Percentiles rank a stretch among this genome's conserved stretches.
Evolutionary conservation across 306 rosid genomes (phyloP).

Genomic region (Chamaecrista fasciculata): DNA sequence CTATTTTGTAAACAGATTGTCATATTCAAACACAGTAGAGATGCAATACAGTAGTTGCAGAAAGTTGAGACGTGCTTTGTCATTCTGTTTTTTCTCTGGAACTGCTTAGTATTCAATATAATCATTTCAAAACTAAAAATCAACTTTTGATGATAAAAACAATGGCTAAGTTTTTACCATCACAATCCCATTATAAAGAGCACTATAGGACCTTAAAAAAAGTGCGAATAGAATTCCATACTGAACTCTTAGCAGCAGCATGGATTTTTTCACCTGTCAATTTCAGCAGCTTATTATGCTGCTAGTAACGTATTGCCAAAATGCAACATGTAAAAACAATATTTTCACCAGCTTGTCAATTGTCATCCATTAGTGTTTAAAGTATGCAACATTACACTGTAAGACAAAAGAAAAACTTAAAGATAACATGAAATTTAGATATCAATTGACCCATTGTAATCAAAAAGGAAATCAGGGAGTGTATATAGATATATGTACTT

Average conservation of each 20-base stretch:
- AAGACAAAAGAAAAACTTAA: background rate
- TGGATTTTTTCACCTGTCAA: background rate
- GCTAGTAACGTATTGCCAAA: background rate
- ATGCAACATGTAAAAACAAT: background rate
- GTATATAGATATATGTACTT: background rate
- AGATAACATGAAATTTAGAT: background rate
- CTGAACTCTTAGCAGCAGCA: background rate
- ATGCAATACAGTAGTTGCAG: background rate
- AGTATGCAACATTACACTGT: background rate
- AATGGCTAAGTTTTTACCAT: background rate
- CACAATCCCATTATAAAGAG: background rate
- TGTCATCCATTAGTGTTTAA: constrained; percentile 9
- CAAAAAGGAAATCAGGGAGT: background rate
- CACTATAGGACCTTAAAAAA: background rate
- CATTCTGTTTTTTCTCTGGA: background rate
- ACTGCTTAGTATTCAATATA: background rate
- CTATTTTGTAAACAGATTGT: constrained; percentile 12
- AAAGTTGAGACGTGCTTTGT: background rate
- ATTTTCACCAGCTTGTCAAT: too few relatives aligned
- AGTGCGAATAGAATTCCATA: background rate
- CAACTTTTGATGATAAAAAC: background rate
- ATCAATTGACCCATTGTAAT: background rate
- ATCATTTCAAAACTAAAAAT: background rate
- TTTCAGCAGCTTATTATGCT: background rate
- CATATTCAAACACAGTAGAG: constrained; percentile 13